Evolutionary conservation across 148 eudicot genomes (phyloP).

Genomic region (Diospyros kaki): DNA sequence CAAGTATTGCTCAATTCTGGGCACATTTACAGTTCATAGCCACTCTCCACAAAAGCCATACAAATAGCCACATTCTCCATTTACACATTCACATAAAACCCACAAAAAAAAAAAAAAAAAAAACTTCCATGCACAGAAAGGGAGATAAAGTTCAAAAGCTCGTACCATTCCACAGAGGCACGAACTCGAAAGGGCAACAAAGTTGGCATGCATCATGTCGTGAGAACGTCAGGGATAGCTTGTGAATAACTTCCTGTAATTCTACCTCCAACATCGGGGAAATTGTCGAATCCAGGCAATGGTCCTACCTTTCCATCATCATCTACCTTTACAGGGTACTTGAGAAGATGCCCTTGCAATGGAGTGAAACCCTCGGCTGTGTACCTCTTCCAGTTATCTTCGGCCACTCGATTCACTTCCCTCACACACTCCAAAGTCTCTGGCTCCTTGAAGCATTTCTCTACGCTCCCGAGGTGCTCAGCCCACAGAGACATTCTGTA

Average conservation of each 20-base stretch:
- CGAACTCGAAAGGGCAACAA: too few relatives aligned
- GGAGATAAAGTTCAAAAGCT: too few relatives aligned
- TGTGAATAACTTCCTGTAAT: constrained; percentile 13
- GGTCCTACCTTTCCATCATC: constrained; percentile 20
- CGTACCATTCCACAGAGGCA: too few relatives aligned
- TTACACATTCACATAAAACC: too few relatives aligned
- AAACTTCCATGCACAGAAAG: too few relatives aligned
- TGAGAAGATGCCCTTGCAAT: constrained; percentile 31
- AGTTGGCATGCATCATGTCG: constrained; percentile 7
- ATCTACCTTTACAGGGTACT: constrained; percentile 21
- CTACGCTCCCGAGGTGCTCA: constrained; percentile 45
- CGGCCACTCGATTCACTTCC: constrained; percentile 37
- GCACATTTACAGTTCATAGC: too few relatives aligned
- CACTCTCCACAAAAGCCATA: too few relatives aligned
- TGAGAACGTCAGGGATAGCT: constrained; percentile 21
- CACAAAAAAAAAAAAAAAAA: too few relatives aligned
- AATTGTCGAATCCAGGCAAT: constrained; percentile 25
- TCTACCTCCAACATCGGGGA: constrained; percentile 26
- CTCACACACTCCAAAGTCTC: constrained; percentile 35
- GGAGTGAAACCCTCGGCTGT: constrained; percentile 22
- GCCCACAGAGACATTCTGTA: constrained; percentile 47
- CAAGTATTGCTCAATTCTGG: too few relatives aligned
- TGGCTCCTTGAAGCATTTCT: constrained; percentile 25
- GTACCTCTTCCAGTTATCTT: constrained; percentile 38
- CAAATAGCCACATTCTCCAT: too few relatives aligned